These are phyloP conservation scores for Pelargonium nanum DNA, from an alignment of 345 rosid genomes.

Conservation along the genomic window DNA sequence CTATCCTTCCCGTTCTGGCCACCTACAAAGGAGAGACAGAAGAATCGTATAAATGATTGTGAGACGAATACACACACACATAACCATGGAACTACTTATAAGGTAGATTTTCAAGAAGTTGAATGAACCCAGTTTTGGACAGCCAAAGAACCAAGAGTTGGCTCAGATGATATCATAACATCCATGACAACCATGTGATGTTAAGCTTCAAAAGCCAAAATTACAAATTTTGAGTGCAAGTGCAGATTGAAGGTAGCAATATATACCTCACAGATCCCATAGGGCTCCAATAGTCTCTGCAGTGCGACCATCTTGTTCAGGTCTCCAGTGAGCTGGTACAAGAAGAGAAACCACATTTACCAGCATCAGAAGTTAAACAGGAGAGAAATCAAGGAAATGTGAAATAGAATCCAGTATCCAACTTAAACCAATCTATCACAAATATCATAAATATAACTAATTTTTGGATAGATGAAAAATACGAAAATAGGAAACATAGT, in stretches of 20 bases:
- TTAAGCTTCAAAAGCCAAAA: background rate
- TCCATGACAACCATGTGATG: background rate
- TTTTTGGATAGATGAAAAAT: background rate
- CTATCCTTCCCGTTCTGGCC: conserved; percentile 89
- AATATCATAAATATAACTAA: background rate
- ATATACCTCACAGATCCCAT: conserved; percentile 91
- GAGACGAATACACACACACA: background rate
- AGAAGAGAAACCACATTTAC: conserved; percentile 13
- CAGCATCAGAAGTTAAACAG: conserved; percentile 1
- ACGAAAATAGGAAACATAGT: background rate
- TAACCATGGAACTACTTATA: background rate
- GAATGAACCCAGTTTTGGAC: background rate
- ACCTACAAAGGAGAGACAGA: conserved; percentile 44
- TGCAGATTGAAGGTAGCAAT: background rate
- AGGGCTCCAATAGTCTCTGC: conserved; percentile 85
- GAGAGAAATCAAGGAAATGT: background rate
- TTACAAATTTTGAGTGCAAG: background rate
- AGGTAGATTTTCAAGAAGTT: background rate
- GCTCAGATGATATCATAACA: background rate
- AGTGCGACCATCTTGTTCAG: conserved; percentile 90
- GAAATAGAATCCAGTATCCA: background rate
- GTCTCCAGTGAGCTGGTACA: conserved; percentile 74
- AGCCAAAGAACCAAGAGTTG: background rate
- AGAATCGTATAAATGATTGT: background rate
- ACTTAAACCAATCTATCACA: too few relatives aligned